Evolutionary conservation across 2,329 filamentous ascomycete genomes (phyloP).

Genomic region (Exophiala dermatitidis): DNA sequence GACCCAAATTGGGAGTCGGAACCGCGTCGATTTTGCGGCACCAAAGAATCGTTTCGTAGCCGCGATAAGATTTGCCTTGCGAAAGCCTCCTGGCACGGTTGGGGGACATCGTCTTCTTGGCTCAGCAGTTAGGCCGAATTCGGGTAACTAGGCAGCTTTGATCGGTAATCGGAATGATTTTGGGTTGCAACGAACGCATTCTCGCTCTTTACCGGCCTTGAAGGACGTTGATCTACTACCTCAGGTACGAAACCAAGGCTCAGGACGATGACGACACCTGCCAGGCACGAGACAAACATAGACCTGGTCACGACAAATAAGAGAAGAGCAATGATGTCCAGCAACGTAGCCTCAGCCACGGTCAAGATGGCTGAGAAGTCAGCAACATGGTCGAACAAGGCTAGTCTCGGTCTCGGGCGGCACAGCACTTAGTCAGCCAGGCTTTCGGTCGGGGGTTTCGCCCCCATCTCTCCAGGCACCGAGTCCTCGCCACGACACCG

Average conservation of each 20-base stretch:
- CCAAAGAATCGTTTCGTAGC: too few relatives aligned
- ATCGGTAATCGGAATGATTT: slow-evolving; percentile 17
- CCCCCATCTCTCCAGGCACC: too few relatives aligned
- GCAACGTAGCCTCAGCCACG: slow-evolving; percentile 10
- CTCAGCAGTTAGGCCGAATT: neutral
- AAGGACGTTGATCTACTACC: neutral
- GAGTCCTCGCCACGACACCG: too few relatives aligned
- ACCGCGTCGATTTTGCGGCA: too few relatives aligned
- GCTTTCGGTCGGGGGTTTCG: neutral
- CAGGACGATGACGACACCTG: too few relatives aligned
- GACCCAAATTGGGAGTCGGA: too few relatives aligned
- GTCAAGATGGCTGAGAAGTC: slow-evolving; percentile 10
- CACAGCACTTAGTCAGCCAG: slow-evolving; percentile 10
- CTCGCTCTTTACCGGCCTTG: slow-evolving; percentile 13
- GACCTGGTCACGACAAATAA: too few relatives aligned
- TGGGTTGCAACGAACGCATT: neutral
- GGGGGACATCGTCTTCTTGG: slow-evolving; percentile 4
- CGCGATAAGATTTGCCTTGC: too few relatives aligned
- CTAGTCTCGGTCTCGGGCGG: slow-evolving; percentile 12
- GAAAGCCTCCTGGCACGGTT: slow-evolving; percentile 2
- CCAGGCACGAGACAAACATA: too few relatives aligned
- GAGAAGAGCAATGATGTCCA: neutral
- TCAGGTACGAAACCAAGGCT: too few relatives aligned
- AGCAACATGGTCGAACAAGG: slow-evolving; percentile 1
- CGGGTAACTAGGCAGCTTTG: slow-evolving; percentile 4